These are phyloP conservation scores for Beauveria asiatica DNA, from an alignment of 2,329 filamentous ascomycete genomes.

Conservation along the genomic window DNA sequence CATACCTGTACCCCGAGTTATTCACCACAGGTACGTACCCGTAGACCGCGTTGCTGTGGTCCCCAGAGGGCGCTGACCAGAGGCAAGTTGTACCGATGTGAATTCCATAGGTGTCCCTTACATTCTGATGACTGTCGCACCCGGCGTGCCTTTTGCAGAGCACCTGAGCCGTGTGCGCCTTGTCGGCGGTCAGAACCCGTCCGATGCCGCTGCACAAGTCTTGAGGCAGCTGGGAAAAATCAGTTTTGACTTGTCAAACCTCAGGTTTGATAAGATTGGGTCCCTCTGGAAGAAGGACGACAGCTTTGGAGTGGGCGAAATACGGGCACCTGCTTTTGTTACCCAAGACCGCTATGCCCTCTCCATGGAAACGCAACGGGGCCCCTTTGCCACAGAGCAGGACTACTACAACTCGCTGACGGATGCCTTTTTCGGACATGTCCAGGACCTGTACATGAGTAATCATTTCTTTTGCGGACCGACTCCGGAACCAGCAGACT, in stretches of 20 bases:
- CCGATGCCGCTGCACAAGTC: not conserved
- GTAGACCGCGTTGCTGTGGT: not conserved
- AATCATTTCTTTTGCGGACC: not conserved
- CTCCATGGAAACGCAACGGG: not conserved
- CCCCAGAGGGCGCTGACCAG: not conserved
- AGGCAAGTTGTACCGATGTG: not conserved
- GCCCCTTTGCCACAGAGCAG: not conserved
- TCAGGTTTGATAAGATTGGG: not conserved
- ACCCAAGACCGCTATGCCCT: not conserved
- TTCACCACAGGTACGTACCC: not conserved
- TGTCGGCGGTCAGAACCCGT: not conserved
- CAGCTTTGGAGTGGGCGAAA: not conserved
- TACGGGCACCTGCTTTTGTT: not conserved
- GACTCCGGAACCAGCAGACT: not conserved
- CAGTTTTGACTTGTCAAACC: not conserved
- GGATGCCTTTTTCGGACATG: not conserved
- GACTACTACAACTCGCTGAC: not conserved
- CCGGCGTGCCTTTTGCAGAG: not conserved
- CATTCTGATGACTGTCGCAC: not conserved
- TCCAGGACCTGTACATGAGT: not conserved
- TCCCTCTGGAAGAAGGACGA: not conserved
- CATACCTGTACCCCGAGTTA: not conserved
- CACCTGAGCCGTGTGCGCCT: not conserved
- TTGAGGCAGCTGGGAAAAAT: not conserved
- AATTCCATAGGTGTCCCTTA: not conserved